These are phyloP conservation scores for Pezicula radicicola DNA, from an alignment of 2,329 filamentous ascomycete species.

Conservation along the genomic window DNA sequence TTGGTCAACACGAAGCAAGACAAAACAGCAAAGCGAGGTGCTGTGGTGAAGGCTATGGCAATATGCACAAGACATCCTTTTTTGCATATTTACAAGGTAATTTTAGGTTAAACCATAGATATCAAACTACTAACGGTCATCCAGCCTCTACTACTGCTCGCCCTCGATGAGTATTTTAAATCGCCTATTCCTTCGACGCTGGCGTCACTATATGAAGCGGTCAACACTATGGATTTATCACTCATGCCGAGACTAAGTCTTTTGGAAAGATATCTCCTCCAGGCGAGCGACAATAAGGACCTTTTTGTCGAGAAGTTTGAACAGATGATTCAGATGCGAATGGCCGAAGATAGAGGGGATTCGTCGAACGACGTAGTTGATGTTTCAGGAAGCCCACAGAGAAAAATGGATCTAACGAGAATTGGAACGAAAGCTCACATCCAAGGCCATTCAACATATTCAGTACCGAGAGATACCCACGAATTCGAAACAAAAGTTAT, in stretches of 20 bases:
- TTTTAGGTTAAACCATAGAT: conserved; percentile 19
- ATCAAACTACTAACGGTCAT: conserved; percentile 12
- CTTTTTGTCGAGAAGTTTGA: conserved; percentile 98
- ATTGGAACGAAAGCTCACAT: conserved; percentile 62
- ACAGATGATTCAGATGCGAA: conserved; percentile 82
- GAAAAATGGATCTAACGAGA: conserved; percentile 36
- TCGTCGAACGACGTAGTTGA: conserved; percentile 40
- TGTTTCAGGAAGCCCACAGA: conserved; percentile 42
- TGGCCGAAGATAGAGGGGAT: conserved; percentile 58
- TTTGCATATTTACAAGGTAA: conserved; percentile 94
- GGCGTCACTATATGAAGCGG: conserved; percentile 81
- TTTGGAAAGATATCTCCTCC: conserved; percentile 81
- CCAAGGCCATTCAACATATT: conserved; percentile 63
- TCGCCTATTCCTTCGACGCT: conserved; percentile 85
- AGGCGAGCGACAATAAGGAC: conserved; percentile 90
- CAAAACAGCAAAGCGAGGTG: conserved; percentile 86
- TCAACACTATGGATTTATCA: conserved; percentile 96
- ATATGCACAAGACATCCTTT: conserved; percentile 98
- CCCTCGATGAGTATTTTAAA: conserved; percentile 96
- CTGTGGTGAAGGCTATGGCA: conserved; percentile 96
- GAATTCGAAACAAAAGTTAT: conserved; percentile 95
- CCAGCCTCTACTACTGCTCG: conserved; percentile 82
- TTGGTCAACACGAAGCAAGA: conserved; percentile 98
- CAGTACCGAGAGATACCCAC: conserved; percentile 88
- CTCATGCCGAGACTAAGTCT: conserved; percentile 83